phyloP scores from a whole-genome alignment of 2,329 filamentous ascomycete species.

The Beauveria medogensis region DNA sequence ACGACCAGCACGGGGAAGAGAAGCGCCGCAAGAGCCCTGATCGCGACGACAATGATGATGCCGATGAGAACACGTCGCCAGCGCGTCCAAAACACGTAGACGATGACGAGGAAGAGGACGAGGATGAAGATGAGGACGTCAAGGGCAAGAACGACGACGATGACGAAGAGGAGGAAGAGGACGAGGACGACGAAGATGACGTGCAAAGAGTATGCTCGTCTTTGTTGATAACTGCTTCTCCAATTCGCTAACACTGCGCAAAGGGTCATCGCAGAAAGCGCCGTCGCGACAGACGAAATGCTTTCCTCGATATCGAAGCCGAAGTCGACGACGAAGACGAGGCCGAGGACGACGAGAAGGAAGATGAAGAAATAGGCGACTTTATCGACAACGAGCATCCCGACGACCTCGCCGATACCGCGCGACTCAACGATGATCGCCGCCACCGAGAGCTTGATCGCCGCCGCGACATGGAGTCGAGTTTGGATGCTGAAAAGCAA shows the following conservation, averaged over 20 bases:
- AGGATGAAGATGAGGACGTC: constrained; percentile 29
- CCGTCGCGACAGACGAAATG: constrained; percentile 64
- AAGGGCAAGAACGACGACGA: constrained; percentile 27
- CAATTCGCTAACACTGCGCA: constrained; percentile 13
- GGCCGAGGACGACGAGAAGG: constrained; percentile 81
- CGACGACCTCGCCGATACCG: constrained; percentile 76
- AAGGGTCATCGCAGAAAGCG: constrained; percentile 71
- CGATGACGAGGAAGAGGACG: constrained; percentile 36
- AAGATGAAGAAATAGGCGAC: constrained; percentile 72
- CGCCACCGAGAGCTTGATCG: constrained; percentile 91
- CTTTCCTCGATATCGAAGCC: constrained; percentile 96
- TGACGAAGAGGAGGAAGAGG: constrained; percentile 31
- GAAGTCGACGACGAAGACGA: constrained; percentile 95
- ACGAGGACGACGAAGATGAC: constrained; percentile 56
- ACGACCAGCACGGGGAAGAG: constrained; percentile 36
- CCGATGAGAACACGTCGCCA: constrained; percentile 27
- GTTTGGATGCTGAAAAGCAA: constrained; percentile 88
- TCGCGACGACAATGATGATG: constrained; percentile 22
- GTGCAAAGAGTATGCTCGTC: constrained; percentile 51
- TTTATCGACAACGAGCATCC: constrained; percentile 86
- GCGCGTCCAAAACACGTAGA: constrained; percentile 16
- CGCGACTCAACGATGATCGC: constrained; percentile 78
- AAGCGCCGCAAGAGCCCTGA: not conserved
- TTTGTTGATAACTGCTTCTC: not conserved
- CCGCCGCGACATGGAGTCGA: constrained; percentile 76